Conservation (phyloP, 805 yeast genomes). For the Kodamaea lidongshanica region DNA sequence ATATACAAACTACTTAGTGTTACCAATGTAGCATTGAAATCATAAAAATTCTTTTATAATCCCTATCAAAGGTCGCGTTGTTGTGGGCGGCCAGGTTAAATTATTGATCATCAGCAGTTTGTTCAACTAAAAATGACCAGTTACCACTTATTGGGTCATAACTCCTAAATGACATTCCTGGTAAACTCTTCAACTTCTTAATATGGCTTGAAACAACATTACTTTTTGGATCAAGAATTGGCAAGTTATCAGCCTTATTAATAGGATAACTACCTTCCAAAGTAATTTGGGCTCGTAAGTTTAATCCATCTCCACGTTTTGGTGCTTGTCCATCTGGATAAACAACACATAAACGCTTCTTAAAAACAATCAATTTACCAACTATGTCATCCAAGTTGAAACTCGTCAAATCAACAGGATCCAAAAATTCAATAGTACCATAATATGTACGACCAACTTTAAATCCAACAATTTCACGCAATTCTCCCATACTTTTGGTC, state of each 20-base stretch:
- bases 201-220: constrained; percentile 66
- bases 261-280: constrained; percentile 77
- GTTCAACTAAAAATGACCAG: constrained; percentile 57
- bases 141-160: constrained; percentile 74
- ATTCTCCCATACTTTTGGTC: constrained; percentile 52
- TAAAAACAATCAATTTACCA: constrained; percentile 59
- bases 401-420: constrained; percentile 78
- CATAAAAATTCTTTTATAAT: too few relatives aligned
- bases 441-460: constrained; percentile 71
- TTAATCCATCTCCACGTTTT: constrained; percentile 71
- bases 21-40: too few relatives aligned
- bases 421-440: constrained; percentile 71
- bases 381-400: constrained; percentile 57
- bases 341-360: constrained; percentile 52
- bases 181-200: constrained; percentile 53
- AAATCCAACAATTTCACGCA: constrained; percentile 58
- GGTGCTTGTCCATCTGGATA: constrained; percentile 72
- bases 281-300: constrained; percentile 66
- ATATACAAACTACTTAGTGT: too few relatives aligned
- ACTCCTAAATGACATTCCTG: constrained; percentile 58
- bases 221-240: constrained; percentile 72
- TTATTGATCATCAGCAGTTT: constrained; percentile 13
- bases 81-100: too few relatives aligned
- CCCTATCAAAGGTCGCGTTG: too few relatives aligned
- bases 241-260: constrained; percentile 62